Percentiles rank a stretch among this genome's conserved stretches.
Evolutionary conservation across 169 alveolate species (phyloP).

Genomic region (Eimeria tenella): DNA sequence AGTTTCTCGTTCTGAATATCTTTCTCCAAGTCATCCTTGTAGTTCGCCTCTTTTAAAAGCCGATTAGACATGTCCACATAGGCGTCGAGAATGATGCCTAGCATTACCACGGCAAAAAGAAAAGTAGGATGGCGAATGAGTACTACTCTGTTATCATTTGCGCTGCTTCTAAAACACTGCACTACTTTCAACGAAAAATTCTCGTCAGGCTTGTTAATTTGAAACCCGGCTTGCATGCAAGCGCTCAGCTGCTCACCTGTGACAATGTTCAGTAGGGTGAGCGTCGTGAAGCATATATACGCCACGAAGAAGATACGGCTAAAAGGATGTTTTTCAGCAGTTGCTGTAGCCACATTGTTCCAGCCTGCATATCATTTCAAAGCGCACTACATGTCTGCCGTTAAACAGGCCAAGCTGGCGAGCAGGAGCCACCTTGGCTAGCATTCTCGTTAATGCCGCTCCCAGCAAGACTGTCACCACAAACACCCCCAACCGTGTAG

Average conservation of each 20-base stretch:
- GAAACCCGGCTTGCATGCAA: neutral
- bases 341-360: slow-evolving; percentile 84
- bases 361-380: slow-evolving; percentile 70
- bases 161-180: too few species aligned
- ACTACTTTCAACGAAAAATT: too few species aligned
- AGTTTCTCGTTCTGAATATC: slow-evolving; percentile 65
- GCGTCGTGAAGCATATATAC: slow-evolving; percentile 84
- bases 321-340: slow-evolving; percentile 83
- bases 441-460: neutral
- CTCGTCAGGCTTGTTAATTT: too few species aligned
- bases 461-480: neutral
- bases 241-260: slow-evolving; percentile 79
- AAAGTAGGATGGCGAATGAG: neutral
- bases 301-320: slow-evolving; percentile 83
- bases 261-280: slow-evolving; percentile 85
- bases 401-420: neutral
- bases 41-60: slow-evolving; percentile 66
- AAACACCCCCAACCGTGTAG: neutral
- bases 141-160: slow-evolving; percentile 78
- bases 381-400: neutral
- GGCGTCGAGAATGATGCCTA: slow-evolving; percentile 73
- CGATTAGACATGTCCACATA: slow-evolving; percentile 75
- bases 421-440: neutral
- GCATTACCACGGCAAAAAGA: neutral
- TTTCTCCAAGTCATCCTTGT: slow-evolving; percentile 65